phyloP scores from a whole-genome alignment of 148 eudicot genomes.

The Gaultheria prostrata region DNA sequence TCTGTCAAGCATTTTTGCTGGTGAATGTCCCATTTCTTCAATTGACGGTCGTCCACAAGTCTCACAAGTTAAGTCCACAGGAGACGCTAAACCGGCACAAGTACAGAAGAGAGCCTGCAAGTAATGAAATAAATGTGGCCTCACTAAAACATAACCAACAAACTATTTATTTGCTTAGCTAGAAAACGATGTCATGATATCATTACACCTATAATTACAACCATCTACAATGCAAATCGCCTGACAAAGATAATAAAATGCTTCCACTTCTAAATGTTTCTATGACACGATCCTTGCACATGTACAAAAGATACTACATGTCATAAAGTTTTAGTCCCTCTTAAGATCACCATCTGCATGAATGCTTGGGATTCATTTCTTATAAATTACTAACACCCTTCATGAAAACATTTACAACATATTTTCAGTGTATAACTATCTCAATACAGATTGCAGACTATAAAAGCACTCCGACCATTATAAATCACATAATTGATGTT shows the following conservation, averaged over 20 bases:
- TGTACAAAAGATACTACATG: not conserved
- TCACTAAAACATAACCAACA: not conserved
- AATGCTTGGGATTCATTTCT: not conserved
- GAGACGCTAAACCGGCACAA: conserved; percentile 18
- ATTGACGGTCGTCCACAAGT: conserved; percentile 24
- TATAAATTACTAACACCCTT: not conserved
- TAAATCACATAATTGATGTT: not conserved
- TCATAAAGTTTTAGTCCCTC: not conserved
- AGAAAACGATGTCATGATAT: not conserved
- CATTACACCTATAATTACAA: not conserved
- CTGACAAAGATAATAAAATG: no score
- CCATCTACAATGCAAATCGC: not conserved
- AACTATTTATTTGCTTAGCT: not conserved
- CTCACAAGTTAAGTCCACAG: conserved; percentile 13
- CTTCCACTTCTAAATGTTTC: no score
- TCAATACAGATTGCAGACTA: not conserved
- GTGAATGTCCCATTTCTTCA: conserved; percentile 36
- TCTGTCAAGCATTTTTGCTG: conserved; percentile 41
- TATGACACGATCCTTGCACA: not conserved
- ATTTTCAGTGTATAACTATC: not conserved
- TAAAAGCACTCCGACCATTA: not conserved
- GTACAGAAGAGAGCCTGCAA: conserved; percentile 23
- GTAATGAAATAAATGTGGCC: not conserved
- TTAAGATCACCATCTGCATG: not conserved
- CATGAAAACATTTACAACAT: not conserved